phyloP scores from a whole-genome alignment of 2,329 filamentous ascomycete genomes.

The Lachnellula cervina region DNA sequence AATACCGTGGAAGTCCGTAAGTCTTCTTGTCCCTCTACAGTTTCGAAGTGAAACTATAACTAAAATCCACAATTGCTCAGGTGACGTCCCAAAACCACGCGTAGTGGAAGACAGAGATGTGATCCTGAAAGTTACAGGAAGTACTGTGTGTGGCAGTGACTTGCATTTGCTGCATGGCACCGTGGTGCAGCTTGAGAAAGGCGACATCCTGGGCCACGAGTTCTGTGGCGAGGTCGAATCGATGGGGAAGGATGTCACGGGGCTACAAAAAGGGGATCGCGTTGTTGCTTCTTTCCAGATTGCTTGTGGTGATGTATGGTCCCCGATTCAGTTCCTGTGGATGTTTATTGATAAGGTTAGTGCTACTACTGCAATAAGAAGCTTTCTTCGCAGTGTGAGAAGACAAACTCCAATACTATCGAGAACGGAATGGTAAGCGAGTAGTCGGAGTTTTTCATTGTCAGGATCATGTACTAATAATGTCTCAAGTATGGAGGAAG shows the following conservation, averaged over 20 bases:
- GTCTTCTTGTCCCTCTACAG: conserved; percentile 12
- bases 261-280: conserved; percentile 55
- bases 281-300: conserved; percentile 88
- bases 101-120: conserved; percentile 71
- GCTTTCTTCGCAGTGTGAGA: conserved; percentile 73
- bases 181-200: conserved; percentile 44
- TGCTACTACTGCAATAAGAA: conserved; percentile 79
- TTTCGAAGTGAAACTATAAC: background rate
- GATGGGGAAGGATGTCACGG: conserved; percentile 47
- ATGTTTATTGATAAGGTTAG: conserved; percentile 15
- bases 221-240: conserved; percentile 46
- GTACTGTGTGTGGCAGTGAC: conserved; percentile 34
- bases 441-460: background rate
- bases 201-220: conserved; percentile 51
- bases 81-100: conserved; percentile 64
- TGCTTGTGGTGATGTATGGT: conserved; percentile 54
- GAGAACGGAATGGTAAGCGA: conserved; percentile 55
- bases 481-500: conserved; percentile 58
- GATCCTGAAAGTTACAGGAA: conserved; percentile 67
- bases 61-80: conserved; percentile 28
- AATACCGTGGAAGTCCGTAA: conserved; percentile 65
- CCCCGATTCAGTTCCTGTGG: background rate
- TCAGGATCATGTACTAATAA: background rate
- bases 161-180: conserved; percentile 34
- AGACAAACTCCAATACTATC: conserved; percentile 69